Evolutionary conservation across 306 rosid species (phyloP), one percentile per base, ranked within the genome.

Genomic region (Gillenia trifoliata): DNA sequence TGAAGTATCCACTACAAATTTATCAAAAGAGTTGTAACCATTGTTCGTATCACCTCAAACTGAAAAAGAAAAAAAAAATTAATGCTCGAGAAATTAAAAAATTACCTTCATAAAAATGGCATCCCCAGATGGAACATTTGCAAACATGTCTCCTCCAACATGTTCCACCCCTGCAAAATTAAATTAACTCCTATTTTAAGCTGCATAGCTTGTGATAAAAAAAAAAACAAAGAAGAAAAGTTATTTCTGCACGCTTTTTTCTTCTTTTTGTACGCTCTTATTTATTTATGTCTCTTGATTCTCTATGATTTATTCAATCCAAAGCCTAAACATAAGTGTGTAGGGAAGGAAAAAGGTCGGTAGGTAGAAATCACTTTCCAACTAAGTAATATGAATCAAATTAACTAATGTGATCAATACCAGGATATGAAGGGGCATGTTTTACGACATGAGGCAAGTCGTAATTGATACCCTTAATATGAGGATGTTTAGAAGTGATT

Each of bases 61-160:
- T 23, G 6, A 28, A 59, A 43, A 0, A 0, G 17, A 31, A 29
- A 29, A 60, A 33, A 20, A 2, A 40, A 3, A 4, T 1, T 1
- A 26, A 36, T n/a, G 11, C 23, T 10, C 10, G 20, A 65, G 15
- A 38, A 49, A 60, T 2, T 0, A 19, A 33, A 23, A 62, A 76
- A 30, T 60, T 2, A 89, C 95, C 88, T 89, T 89, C 84, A 89
- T 57, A 20, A 88, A 79, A 59, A 86, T 86, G 57, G 88, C 90
- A 70, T 90, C 92, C 38, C 85, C 96, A 30, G 31, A 78, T 13
- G 92, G 90, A 43, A 88, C 89, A 50, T 63, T 82, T 22, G 70
- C 72, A 77, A 90, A 90, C 95, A 90, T 88, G 54, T 90, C 86
- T 75, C 89, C 96, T 0, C 77, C 81, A 4, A 86, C 73, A 29